Evolutionary conservation across 805 yeast genomes (phyloP).

Genomic region (Saturnispora gosingensis): DNA sequence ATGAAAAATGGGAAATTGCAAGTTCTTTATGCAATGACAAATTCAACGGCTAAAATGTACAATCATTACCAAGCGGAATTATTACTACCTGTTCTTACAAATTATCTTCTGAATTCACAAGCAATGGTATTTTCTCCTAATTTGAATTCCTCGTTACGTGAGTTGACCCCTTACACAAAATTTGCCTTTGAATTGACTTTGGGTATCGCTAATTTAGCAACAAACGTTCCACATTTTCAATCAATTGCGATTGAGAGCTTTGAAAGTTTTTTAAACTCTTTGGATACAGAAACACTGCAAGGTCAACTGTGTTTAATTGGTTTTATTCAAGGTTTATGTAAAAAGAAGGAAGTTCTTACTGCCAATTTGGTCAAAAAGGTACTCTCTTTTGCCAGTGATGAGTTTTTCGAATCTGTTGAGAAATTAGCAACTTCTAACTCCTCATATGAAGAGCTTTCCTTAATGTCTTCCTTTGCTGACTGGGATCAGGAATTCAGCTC

Average conservation of each 20-base stretch:
- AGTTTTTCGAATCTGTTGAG: constrained; percentile 23
- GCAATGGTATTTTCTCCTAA: constrained; percentile 32
- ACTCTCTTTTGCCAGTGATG: constrained; percentile 19
- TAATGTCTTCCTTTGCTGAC: constrained; percentile 25
- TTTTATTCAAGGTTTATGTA: constrained; percentile 23
- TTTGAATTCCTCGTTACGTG: constrained; percentile 18
- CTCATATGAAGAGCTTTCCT: constrained; percentile 16
- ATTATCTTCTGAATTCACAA: constrained; percentile 39
- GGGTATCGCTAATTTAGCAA: constrained; percentile 25
- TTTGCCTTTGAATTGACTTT: constrained; percentile 28
- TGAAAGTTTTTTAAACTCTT: not conserved
- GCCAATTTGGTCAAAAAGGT: constrained; percentile 15
- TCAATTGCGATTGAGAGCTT: constrained; percentile 8
- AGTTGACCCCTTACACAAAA: constrained; percentile 35
- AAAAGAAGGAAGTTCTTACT: constrained; percentile 17
- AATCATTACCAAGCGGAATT: constrained; percentile 33
- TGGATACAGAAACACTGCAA: constrained; percentile 3
- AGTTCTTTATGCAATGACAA: constrained; percentile 47
- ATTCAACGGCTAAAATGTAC: constrained; percentile 30
- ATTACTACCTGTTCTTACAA: constrained; percentile 36
- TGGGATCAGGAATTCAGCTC: constrained; percentile 25
- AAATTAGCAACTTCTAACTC: constrained; percentile 7
- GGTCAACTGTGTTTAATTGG: constrained; percentile 25
- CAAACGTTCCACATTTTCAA: constrained; percentile 14
- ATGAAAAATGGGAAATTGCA: constrained; percentile 33